Evolutionary conservation across 106 monocot species (phyloP), one percentile per base, ranked within the genome.

Genomic region (Platanthera guangdongensis): DNA sequence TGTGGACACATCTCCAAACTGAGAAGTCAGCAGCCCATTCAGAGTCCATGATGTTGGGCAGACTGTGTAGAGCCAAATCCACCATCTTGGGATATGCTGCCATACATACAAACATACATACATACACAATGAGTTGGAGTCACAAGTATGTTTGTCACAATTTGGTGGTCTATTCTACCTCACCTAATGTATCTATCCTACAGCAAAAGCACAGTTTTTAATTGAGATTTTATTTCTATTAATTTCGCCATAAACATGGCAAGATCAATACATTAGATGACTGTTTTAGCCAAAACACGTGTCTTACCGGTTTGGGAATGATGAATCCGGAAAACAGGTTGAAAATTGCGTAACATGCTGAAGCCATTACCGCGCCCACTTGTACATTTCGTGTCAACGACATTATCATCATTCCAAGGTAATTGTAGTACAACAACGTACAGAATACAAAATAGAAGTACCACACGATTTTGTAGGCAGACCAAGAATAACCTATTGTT

Each of bases 381-480:
- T 72, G 49, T 9, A 16, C 13, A 62, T 51, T 82, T 54, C 72
- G 72, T 15, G 22, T 82, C 50, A 82, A 16, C 51, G 81, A 76
- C 48, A 82, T 51, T 10, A 82, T 57, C 10, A 71, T 11, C 81
- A 82, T 82, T 49, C 81, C 81, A 12, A 82, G 62, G 81, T 82
- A 82, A 45, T 30, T 63, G 63, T 18, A 77, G 52, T 64, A 77
- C 3, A 77, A 59, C 30, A 82, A 13, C 73, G 77, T 51, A 19
- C 77, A 82, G 47, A 82, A 73, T 1, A 65, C 73, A 16, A 60
- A 32, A 30, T 73, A 73, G 62, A 82, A 82, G 63, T 46, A 73
- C 77, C 77, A 77, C 2, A 77, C 12, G n/a, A 82, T 6, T 16
- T 82, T 82, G 28, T 64, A 8, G 52, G 64, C 62, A 52, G 63